phyloP scores from a whole-genome alignment of 75 land plant genomes.

The Ceratopteris richardii region DNA sequence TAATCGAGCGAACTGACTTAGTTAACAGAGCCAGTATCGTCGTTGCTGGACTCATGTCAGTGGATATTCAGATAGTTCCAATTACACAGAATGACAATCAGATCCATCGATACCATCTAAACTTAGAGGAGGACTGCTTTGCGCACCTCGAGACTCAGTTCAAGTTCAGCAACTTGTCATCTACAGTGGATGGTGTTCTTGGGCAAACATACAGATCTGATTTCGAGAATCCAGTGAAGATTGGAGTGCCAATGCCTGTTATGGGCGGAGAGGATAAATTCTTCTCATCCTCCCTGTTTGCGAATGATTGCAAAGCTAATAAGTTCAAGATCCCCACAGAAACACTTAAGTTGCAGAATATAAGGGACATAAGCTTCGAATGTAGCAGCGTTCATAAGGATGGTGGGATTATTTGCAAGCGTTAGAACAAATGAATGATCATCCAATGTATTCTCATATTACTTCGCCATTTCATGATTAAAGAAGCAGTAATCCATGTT shows the following conservation, averaged over 20 bases:
- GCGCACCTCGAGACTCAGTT: constrained; percentile 34
- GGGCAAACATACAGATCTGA: constrained; percentile 52
- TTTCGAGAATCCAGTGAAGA: constrained; percentile 46
- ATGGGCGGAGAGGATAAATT: constrained; percentile 62
- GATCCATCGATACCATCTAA: constrained; percentile 38
- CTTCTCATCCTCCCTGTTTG: constrained; percentile 35
- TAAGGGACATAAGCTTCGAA: too few species aligned
- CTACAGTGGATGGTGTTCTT: constrained; percentile 46
- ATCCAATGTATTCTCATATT: too few species aligned
- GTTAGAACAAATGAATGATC: too few species aligned
- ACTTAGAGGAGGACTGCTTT: constrained; percentile 37
- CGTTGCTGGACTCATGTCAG: constrained; percentile 15
- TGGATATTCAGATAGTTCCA: constrained; percentile 38
- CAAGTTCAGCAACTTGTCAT: constrained; percentile 30
- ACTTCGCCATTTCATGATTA: too few species aligned
- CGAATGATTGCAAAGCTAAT: constrained; percentile 33
- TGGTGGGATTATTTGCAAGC: too few species aligned
- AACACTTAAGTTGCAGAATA: too few species aligned
- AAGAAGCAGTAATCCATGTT: too few species aligned
- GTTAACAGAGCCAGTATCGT: not conserved
- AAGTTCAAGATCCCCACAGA: constrained; percentile 8
- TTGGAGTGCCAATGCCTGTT: constrained; percentile 55
- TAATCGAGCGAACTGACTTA: not conserved
- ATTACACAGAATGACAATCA: constrained; percentile 39
- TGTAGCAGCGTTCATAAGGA: too few species aligned